Base-by-base conservation (phyloP, 2,329 filamentous ascomycete genomes). In the Hypoxylon sp. region DNA sequence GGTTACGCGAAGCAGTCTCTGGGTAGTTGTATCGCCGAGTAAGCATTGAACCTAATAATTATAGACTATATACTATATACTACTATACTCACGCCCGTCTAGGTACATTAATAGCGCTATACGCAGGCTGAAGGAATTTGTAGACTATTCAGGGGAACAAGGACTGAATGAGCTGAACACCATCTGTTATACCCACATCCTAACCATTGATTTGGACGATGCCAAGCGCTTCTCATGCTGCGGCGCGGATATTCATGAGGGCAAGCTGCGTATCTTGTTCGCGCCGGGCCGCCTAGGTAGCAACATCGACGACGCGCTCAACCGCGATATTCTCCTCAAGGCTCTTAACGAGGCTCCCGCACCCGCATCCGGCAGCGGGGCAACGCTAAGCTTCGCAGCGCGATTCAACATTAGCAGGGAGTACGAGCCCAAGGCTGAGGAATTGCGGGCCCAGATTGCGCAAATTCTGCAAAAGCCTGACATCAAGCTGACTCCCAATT, bases 211-310 rank as follows among this genome's bases (percentile, higher is more conserved):
- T 73, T 63, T 85, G 31, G 85, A 87, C 61, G 81, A 82, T 19
- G 76, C 80, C 11, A 79, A 80, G 50, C 76, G 73, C 50, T 79
- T 83, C 70, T 75, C 73, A 8, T 87, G 85, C 76, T 81, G 81
- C 72, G 84, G 85, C 54, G 76, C 67, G 64, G 80, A 81, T 57
- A 76, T 88, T 50, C 74, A 76, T 1, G 81, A 84, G 3, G 84
- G 85, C 50, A 78, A 81, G 67, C 82, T 88, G 6, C 78, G 81
- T 62, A 79, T 88, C n/a, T 73, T 87, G 44, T 88, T 87, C 76
- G 71, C 76, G 14, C 77, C 80, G 26, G 71, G 74, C 3, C 71
- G 77, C 54, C 79, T 88, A 0, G 86, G 83, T 50, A 77, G 73
- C 72, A 88, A 88, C 77, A 79, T 82, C 64, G 71, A 76, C 73